phyloP scores from a whole-genome alignment of 306 rosid species.

The Purshia tridentata region DNA sequence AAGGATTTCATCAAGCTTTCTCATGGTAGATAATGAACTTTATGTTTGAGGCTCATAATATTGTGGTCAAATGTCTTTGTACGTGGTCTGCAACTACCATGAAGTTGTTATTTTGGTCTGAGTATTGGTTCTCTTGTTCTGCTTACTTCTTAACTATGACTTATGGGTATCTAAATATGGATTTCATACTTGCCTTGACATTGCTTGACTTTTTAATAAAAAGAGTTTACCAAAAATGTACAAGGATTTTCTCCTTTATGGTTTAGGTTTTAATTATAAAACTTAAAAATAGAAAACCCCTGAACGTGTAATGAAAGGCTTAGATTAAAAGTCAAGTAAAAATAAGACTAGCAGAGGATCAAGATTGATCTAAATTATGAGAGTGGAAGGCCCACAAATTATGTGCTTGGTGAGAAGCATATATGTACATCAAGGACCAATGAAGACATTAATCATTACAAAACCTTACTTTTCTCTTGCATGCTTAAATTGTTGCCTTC shows the following conservation, averaged over 20 bases:
- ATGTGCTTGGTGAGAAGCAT: neutral
- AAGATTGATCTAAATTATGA: neutral
- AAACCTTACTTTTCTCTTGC: neutral
- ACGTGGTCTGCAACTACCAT: neutral
- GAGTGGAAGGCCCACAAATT: neutral
- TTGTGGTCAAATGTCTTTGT: slow-evolving; percentile 2
- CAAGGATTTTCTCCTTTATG: no score
- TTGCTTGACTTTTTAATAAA: neutral
- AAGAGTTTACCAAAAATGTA: no score
- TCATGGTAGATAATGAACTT: neutral
- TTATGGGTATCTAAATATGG: neutral
- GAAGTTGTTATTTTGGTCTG: neutral
- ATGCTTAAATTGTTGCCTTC: neutral
- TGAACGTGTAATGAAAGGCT: no score
- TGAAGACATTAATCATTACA: neutral
- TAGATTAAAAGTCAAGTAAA: no score
- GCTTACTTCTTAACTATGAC: neutral
- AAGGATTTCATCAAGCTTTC: neutral
- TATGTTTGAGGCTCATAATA: neutral
- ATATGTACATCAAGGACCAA: neutral
- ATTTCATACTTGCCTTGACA: neutral
- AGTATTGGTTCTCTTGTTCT: neutral
- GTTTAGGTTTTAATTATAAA: no score
- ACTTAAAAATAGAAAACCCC: no score
- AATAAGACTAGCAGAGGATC: neutral